Evolutionary conservation across 2,329 filamentous ascomycete species (phyloP).

Genomic region (Exutisphaerella laricina): DNA sequence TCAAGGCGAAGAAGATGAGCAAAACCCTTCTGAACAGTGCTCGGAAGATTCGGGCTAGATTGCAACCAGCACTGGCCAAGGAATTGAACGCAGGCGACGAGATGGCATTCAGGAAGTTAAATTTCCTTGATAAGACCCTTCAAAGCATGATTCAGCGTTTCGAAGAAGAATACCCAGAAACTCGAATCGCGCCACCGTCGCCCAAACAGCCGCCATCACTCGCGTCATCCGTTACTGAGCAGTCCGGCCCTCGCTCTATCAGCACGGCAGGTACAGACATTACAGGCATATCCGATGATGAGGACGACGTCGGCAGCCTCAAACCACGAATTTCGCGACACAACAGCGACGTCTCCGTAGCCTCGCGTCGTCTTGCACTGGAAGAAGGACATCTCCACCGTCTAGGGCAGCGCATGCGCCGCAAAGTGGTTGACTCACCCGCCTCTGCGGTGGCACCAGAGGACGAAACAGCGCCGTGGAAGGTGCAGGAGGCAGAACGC

Average conservation of each 20-base stretch:
- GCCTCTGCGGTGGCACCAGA: conserved; percentile 19
- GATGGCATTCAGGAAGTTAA: conserved; percentile 69
- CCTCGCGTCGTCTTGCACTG: conserved; percentile 57
- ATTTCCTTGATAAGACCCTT: conserved; percentile 83
- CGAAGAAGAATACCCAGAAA: conserved; percentile 93
- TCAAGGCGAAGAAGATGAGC: conserved; percentile 84
- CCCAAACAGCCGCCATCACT: conserved; percentile 12
- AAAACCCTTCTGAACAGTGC: conserved; percentile 83
- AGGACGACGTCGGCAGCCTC: conserved; percentile 32
- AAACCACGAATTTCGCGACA: conserved; percentile 48
- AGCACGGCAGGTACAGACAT: conserved; percentile 14
- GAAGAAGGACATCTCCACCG: conserved; percentile 68
- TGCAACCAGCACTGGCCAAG: conserved; percentile 77
- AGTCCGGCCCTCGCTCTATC: conserved; percentile 10
- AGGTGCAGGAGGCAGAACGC: conserved; percentile 32
- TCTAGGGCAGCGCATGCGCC: conserved; percentile 60
- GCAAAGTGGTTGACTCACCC: conserved; percentile 54
- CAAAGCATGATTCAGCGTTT: conserved; percentile 91
- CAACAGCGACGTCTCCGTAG: conserved; percentile 62
- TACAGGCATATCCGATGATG: conserved; percentile 30
- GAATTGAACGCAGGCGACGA: conserved; percentile 67
- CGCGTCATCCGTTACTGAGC: conserved; percentile 18
- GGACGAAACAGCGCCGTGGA: conserved; percentile 26
- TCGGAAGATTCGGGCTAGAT: conserved; percentile 74
- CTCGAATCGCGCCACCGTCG: conserved; percentile 47